These are phyloP conservation scores for Fusarium metavorans DNA, from an alignment of 2,329 filamentous ascomycete species.

Conservation along the genomic window DNA sequence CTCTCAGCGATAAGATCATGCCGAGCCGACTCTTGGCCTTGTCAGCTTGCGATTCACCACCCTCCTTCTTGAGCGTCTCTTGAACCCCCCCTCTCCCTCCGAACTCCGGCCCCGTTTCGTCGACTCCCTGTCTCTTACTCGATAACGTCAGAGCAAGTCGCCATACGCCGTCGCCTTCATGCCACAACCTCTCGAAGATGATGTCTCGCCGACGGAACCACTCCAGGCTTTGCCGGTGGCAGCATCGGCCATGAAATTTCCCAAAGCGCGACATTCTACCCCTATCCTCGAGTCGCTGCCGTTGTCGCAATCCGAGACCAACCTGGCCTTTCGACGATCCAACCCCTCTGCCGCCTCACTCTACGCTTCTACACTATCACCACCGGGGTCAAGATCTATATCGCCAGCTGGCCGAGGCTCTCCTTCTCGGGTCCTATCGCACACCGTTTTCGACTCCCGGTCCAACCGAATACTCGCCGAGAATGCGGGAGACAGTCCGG, in stretches of 20 bases:
- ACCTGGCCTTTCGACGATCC: constrained; percentile 64
- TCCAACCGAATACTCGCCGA: constrained; percentile 59
- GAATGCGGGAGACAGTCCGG: constrained; percentile 58
- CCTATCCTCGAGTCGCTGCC: constrained; percentile 61
- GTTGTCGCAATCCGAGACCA: constrained; percentile 64
- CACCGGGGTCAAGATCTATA: constrained; percentile 74
- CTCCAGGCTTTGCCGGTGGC: constrained; percentile 77
- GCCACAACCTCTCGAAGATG: constrained; percentile 75
- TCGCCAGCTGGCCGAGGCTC: constrained; percentile 73
- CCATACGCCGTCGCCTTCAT: constrained; percentile 62
- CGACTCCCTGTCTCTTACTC: constrained; percentile 11
- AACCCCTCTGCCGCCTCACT: constrained; percentile 71
- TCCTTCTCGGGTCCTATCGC: constrained; percentile 66
- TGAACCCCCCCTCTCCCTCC: constrained; percentile 32
- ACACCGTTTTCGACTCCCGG: constrained; percentile 68
- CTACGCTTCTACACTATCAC: constrained; percentile 75
- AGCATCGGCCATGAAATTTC: constrained; percentile 68
- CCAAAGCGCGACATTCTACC: constrained; percentile 71
- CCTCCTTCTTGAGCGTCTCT: constrained; percentile 40
- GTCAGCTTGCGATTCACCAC: constrained; percentile 37
- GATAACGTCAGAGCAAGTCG: constrained; percentile 22
- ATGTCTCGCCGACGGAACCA: constrained; percentile 70
- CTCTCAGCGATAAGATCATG: constrained; percentile 45
- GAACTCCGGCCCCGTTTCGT: constrained; percentile 18
- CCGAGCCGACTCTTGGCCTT: constrained; percentile 39